Conservation (phyloP, 768 basidiomycete species). For the Hericium erinaceus region DNA sequence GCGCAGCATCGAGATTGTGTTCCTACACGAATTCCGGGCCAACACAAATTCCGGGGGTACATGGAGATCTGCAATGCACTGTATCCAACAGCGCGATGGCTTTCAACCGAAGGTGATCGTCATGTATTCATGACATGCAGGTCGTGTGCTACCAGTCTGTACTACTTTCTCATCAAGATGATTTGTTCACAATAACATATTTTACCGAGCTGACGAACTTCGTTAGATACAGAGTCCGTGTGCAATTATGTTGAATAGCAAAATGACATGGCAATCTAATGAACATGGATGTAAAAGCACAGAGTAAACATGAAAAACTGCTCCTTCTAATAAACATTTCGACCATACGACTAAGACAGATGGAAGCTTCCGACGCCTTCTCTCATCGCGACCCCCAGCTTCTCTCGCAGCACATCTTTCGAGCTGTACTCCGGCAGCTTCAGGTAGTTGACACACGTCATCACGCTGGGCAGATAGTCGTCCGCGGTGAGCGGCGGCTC, state of each 20-base stretch:
- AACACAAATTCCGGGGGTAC: too few species aligned
- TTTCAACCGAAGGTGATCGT: too few species aligned
- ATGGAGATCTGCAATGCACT: too few species aligned
- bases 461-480: slow-evolving; percentile 93
- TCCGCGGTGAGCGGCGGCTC: slow-evolving; percentile 86
- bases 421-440: slow-evolving; percentile 95
- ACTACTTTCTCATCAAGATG: too few species aligned
- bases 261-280: slow-evolving; percentile 1
- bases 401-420: slow-evolving; percentile 76
- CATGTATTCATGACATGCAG: too few species aligned
- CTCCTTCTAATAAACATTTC: slow-evolving; percentile 13
- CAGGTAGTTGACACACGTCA: slow-evolving; percentile 97
- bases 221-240: slow-evolving; percentile 37
- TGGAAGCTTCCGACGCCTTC: slow-evolving; percentile 98
- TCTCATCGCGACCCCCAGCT: slow-evolving; percentile 74
- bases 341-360: slow-evolving; percentile 50
- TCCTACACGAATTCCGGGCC: too few species aligned
- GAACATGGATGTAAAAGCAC: slow-evolving; percentile 7
- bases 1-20: too few species aligned
- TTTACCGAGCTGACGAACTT: too few species aligned
- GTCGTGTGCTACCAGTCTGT: too few species aligned
- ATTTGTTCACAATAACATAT: too few species aligned
- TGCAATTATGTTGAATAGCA: slow-evolving; percentile 7
- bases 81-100: too few species aligned
- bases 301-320: slow-evolving; percentile 1